phyloP scores from a whole-genome alignment of 2,329 filamentous ascomycete genomes.

The Plectosphaerella sp. region DNA sequence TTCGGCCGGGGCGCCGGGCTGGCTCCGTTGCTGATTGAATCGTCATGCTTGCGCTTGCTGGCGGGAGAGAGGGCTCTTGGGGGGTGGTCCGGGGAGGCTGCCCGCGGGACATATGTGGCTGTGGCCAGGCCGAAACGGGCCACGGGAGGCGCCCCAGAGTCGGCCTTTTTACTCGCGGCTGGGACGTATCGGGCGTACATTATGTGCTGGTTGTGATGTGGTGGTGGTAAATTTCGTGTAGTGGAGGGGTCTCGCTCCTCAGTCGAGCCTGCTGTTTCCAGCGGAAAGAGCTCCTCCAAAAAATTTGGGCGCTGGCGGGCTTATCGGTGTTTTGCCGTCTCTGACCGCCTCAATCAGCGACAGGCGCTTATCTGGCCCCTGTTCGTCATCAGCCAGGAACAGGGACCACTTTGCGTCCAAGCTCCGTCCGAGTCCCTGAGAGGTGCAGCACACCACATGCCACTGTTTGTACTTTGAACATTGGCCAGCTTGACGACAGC shows the following conservation, averaged over 20 bases:
- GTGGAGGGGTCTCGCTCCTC: too few relatives aligned
- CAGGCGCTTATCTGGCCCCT: slow-evolving; percentile 17
- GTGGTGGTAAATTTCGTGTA: slow-evolving; percentile 14
- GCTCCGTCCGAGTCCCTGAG: neutral
- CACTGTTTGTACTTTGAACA: too few relatives aligned
- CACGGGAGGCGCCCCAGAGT: neutral
- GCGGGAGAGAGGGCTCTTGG: slow-evolving; percentile 1
- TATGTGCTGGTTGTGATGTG: slow-evolving; percentile 3
- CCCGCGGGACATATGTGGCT: neutral
- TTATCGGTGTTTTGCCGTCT: slow-evolving; percentile 32
- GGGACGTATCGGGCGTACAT: slow-evolving; percentile 12
- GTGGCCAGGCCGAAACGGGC: neutral
- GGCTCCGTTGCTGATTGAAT: slow-evolving; percentile 19
- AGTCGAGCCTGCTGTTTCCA: too few relatives aligned
- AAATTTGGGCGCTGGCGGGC: slow-evolving; percentile 27
- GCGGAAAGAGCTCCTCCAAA: slow-evolving; percentile 12
- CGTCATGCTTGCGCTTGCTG: slow-evolving; percentile 31
- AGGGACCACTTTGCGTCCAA: neutral
- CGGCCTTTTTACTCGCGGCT: slow-evolving; percentile 6
- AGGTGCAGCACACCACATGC: too few relatives aligned
- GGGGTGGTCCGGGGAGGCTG: neutral
- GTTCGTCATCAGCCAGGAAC: neutral
- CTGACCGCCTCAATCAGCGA: slow-evolving; percentile 22
- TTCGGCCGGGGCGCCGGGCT: slow-evolving; percentile 25
- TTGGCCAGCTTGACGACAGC: too few relatives aligned